Base-by-base conservation (phyloP, 1,284 basidiomycete species). In the Pholiota adiposa region DNA sequence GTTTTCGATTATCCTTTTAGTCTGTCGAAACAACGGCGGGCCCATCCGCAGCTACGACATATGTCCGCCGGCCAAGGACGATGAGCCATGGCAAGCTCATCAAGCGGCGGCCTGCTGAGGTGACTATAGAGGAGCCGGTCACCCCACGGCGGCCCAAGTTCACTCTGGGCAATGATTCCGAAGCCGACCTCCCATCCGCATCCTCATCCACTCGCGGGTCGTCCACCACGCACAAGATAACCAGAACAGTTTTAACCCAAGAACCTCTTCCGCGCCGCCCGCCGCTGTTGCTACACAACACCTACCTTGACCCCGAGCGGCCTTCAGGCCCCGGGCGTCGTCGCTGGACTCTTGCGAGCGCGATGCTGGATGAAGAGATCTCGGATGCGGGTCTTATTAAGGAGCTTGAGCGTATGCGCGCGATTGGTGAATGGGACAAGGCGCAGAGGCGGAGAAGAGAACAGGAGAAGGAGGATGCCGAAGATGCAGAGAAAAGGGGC, bases 311-410 rank as follows among this genome's bases (percentile, higher is more conserved):
- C 41, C 56, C 54, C 7, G 58, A 33, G 7, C 34, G 50, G 3
- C 51, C 48, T 21, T 31, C 53, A 1, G 43, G 16, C 14, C 54
- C 44, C 8, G 58, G 64, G 12, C 58, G 61, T 7, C 60, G 75
- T 34, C 72, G 75, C 14, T 79, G 76, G 74, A 79, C 78, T 0
- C 72, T 81, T 27, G 76, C 77, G 0, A 78, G 77, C 64, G 83
- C 80, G 8, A 75, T 83, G 66, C 79, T 76, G 19, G 80, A 83
- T 46, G 79, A 83, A 40, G 77, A 69, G 11, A 73, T 84, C 53
- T 73, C 80, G 1, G 81, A 84, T 63, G 81, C 80, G 60, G 72
- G 73, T 5, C 69, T 84, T 8, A 76, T 84, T 3, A 68, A 75
- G 53, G 73, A 73, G 48, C 73, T 84, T 19, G 82, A 84, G 65